A percentile compares a stretch with the other conserved stretches of the same genome.
Conservation (phyloP, 345 rosid genomes). For the Citrus medica region DNA sequence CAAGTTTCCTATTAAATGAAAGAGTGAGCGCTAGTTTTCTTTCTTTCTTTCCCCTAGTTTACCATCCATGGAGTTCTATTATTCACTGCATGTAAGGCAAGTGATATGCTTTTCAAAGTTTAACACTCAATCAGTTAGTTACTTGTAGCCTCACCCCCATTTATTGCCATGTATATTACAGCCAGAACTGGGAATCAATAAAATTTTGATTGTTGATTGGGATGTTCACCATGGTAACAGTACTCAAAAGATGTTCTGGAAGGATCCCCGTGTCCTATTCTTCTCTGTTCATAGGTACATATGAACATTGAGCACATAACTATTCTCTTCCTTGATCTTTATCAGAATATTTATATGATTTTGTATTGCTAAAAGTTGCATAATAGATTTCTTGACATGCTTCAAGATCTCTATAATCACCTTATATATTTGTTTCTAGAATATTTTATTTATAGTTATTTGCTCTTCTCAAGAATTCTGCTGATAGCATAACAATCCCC, state of each 20-base stretch:
- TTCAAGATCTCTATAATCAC: constrained; percentile 7
- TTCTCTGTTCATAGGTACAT: constrained; percentile 96
- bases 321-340: neutral
- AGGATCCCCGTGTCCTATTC: constrained; percentile 86
- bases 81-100: neutral
- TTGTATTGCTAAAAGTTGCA: neutral
- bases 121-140: neutral
- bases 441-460: neutral
- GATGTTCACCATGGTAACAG: constrained; percentile 99
- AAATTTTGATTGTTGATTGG: constrained; percentile 93
- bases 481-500: neutral
- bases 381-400: neutral
- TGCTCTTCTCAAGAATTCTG: constrained; percentile 1
- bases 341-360: neutral
- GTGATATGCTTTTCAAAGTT: neutral
- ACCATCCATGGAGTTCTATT: neutral
- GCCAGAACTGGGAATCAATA: constrained; percentile 74
- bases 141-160: constrained; percentile 5
- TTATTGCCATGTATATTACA: constrained; percentile 16
- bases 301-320: neutral
- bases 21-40: constrained; percentile 42
- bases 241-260: constrained; percentile 87
- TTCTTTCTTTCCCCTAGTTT: neutral
- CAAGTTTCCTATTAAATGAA: constrained; percentile 61
- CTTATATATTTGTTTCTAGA: neutral